Evolutionary conservation across 2,329 filamentous ascomycete species (phyloP).

Genomic region (Alternaria viburni): DNA sequence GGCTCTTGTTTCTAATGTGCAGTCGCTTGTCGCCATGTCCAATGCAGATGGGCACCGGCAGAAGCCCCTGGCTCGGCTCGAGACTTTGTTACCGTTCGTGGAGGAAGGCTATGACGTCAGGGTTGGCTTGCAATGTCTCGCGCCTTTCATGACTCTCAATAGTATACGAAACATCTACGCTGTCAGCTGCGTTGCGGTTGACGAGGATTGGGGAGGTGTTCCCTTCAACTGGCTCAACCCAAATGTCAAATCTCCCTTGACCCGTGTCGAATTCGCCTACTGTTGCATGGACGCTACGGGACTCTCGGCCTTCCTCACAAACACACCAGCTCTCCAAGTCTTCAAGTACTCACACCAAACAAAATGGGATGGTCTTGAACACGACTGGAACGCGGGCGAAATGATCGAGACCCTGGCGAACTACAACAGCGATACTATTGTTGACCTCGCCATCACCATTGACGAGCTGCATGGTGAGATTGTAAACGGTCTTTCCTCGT

Average conservation of each 20-base stretch:
- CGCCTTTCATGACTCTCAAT: constrained; percentile 35
- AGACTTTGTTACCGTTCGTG: constrained; percentile 40
- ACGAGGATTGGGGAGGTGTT: constrained; percentile 39
- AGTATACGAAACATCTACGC: constrained; percentile 38
- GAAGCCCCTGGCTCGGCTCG: constrained; percentile 29
- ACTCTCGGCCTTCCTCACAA: constrained; percentile 27
- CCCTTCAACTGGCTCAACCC: constrained; percentile 37
- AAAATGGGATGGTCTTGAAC: constrained; percentile 40
- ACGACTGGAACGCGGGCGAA: constrained; percentile 45
- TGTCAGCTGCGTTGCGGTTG: constrained; percentile 39
- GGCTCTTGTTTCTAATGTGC: constrained; percentile 24
- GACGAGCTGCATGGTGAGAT: constrained; percentile 40
- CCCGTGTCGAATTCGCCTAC: constrained; percentile 37
- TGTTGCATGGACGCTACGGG: constrained; percentile 43
- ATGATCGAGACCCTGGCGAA: constrained; percentile 34
- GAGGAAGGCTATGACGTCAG: constrained; percentile 38
- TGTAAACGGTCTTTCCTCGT: constrained; percentile 41
- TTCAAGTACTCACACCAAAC: constrained; percentile 46
- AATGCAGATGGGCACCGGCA: constrained; percentile 13
- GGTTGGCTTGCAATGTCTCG: constrained; percentile 35
- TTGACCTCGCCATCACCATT: constrained; percentile 41
- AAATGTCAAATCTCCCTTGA: constrained; percentile 28
- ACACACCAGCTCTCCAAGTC: constrained; percentile 32
- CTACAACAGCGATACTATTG: constrained; percentile 30
- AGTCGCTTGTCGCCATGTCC: constrained; percentile 22